phyloP scores from a whole-genome alignment of 2,329 filamentous ascomycete genomes.

The Plectosphaerella sp. region DNA sequence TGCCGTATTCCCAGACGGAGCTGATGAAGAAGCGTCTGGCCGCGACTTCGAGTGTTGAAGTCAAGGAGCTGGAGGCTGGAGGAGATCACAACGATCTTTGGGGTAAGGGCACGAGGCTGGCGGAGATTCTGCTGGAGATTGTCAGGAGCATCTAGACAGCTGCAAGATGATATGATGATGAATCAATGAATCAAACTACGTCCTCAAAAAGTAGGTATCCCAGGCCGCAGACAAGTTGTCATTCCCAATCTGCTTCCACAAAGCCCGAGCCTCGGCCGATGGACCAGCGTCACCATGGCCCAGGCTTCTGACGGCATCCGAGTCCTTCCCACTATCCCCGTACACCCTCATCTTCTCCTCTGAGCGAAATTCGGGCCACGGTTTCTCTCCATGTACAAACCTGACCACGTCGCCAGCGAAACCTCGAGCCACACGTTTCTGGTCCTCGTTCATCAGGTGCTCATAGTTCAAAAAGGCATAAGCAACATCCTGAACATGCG shows the following conservation, averaged over 20 bases:
- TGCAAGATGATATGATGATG: background rate
- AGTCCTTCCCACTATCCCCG: background rate
- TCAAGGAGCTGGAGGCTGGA: background rate
- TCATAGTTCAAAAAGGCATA: conserved; percentile 42
- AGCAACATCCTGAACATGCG: conserved; percentile 39
- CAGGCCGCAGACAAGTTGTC: background rate
- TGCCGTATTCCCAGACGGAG: conserved; percentile 8
- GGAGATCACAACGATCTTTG: background rate
- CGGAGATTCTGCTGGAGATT: background rate
- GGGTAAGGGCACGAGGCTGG: background rate
- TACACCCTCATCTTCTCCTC: background rate
- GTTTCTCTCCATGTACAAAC: conserved; percentile 28
- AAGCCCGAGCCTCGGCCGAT: background rate
- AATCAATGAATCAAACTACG: background rate
- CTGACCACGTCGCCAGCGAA: conserved; percentile 31
- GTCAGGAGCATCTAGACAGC: background rate
- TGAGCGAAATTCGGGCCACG: conserved; percentile 1
- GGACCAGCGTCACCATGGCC: background rate
- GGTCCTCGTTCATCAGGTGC: conserved; percentile 25
- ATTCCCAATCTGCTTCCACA: background rate
- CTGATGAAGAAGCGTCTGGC: conserved; percentile 2
- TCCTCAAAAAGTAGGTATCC: background rate
- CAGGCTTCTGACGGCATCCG: background rate
- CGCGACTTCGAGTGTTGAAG: background rate
- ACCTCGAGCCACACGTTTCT: conserved; percentile 20